Percentiles rank a stretch among this genome's conserved stretches.
Evolutionary conservation across 169 alveolate genomes (phyloP).

Genomic region (Ichthyophthirius multifiliis): DNA sequence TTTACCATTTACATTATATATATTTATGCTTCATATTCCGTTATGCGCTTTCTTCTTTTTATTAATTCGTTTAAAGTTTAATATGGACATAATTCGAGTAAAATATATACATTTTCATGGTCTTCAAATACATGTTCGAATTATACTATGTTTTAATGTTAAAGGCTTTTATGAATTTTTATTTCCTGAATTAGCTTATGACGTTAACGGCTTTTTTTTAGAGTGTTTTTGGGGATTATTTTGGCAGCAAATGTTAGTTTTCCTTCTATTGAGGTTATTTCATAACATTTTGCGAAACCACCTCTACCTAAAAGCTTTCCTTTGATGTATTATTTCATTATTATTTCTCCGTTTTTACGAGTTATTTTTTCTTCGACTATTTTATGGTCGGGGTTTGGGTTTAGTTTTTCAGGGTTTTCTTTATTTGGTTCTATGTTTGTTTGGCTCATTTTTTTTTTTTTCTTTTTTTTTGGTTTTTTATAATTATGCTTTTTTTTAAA

Average conservation of each 20-base stretch:
- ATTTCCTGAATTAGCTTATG: conserved; percentile 74
- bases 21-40: conserved; percentile 81
- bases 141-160: conserved; percentile 65
- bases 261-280: conserved; percentile 50
- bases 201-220: conserved; percentile 69
- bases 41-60: conserved; percentile 77
- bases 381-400: no score
- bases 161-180: conserved; percentile 73
- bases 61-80: conserved; percentile 80
- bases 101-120: conserved; percentile 77
- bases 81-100: conserved; percentile 84
- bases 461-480: no score
- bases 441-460: no score
- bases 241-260: conserved; percentile 69
- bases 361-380: no score
- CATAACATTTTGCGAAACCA: conserved; percentile 76
- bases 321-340: conserved; percentile 53
- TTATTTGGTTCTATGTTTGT: no score
- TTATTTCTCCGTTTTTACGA: conserved; percentile 75
- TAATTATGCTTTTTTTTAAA: no score
- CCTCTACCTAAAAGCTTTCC: conserved; percentile 75
- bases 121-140: conserved; percentile 83
- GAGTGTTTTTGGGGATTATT: conserved; percentile 62
- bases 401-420: no score
- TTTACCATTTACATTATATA: conserved; percentile 68